These are phyloP conservation scores for Lasiosphaeriaceae sp. DNA, from an alignment of 495 filamentous ascomycete species.

Conservation along the genomic window DNA sequence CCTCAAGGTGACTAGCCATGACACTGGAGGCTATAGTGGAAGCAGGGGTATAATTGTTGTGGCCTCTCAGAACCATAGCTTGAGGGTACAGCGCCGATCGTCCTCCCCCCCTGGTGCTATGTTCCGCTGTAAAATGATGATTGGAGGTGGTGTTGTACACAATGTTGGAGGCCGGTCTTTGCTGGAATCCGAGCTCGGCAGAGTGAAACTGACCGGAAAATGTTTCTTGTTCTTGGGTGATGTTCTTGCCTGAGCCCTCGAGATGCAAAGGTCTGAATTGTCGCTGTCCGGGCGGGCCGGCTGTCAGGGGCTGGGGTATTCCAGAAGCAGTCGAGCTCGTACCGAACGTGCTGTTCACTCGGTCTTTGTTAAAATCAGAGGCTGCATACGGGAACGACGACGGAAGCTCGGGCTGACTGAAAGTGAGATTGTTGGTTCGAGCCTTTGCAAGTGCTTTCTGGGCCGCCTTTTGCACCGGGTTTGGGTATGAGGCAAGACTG, in stretches of 20 bases:
- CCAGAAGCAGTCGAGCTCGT: slow-evolving; percentile 26
- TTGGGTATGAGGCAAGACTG: slow-evolving; percentile 43
- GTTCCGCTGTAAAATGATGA: not conserved
- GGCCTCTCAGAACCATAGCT: not conserved
- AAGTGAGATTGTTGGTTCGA: slow-evolving; percentile 15
- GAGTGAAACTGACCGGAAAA: not conserved
- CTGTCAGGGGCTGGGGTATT: slow-evolving; percentile 41
- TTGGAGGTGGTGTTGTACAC: slow-evolving; percentile 2
- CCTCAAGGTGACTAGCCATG: not conserved
- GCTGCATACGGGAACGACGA: slow-evolving; percentile 6
- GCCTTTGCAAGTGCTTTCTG: slow-evolving; percentile 36
- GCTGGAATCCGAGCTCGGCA: not conserved
- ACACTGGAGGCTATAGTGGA: not conserved
- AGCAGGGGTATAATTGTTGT: not conserved
- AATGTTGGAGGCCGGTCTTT: not conserved
- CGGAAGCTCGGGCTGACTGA: slow-evolving; percentile 10
- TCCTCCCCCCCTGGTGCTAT: not conserved
- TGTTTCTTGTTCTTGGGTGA: not conserved
- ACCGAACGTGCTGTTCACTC: slow-evolving; percentile 2
- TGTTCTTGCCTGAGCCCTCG: slow-evolving; percentile 16
- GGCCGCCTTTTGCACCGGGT: slow-evolving; percentile 44
- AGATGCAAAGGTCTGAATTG: slow-evolving; percentile 29
- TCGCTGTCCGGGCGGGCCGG: slow-evolving; percentile 46
- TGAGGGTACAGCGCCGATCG: not conserved
- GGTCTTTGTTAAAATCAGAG: slow-evolving; percentile 7